Base-by-base conservation (phyloP, 1,284 basidiomycete species). In the Xerocomus minutiporus region DNA sequence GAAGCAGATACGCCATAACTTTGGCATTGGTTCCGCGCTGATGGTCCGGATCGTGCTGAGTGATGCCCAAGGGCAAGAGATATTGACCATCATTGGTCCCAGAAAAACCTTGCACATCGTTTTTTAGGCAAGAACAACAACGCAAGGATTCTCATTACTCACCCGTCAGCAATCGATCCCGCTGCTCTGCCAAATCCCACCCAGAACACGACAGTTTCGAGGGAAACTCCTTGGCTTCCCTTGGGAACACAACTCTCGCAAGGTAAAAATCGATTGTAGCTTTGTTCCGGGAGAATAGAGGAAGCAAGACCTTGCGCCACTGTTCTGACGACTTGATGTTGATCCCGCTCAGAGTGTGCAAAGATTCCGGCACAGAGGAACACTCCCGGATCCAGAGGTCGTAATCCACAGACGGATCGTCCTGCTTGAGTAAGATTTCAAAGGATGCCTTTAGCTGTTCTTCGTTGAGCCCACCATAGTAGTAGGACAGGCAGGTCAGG, bases 401-500 rank as follows among this genome's bases (percentile, higher is more conserved):
- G 47, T 81, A 81, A 41, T 75, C 72, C 15, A 64, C 38, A 0
- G 59, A 56, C 0, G 77, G 76, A 48, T 80, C 73, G 47, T 79
- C 77, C 1, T 69, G 65, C 28, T 71, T 73, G 36, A 66, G 59
- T 4, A 82, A 60, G 1, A 73, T 54, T 5, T 72, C 58, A 34
- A 82, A 78, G 15, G 66, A 70, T 4, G 53, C 48, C 26, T 61
- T 58, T 4, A 80, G 55, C 50, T 80, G 73, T 1, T 61, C 49
- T 8, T 64, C 52, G 0, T 64, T 65, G 32, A 80, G 67, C 8
- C 79, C 79, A 4, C 64, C 62, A 47, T 79, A 78, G 49, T 80
- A 79, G 53, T 80, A 80, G 7, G 69, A 70, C 17, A 80, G 66
- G 54, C 72, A 79, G 0, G 79, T 80, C 26, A 80, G 64, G 17